Conservation (phyloP, 2,329 filamentous ascomycete species). For the Pseudocercospora vitis region DNA sequence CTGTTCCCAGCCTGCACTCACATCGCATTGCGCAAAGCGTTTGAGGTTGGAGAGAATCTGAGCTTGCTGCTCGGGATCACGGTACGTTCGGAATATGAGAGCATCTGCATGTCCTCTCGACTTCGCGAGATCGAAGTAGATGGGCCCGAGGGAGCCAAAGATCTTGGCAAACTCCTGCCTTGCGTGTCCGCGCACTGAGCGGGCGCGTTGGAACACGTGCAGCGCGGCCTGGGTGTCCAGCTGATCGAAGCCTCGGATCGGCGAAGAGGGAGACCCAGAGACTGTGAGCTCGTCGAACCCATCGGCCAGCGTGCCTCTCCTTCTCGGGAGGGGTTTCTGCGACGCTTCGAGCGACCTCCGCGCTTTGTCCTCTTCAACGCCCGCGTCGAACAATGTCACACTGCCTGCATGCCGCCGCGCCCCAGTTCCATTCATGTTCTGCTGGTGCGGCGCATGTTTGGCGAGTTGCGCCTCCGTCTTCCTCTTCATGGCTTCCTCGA, state of each 20-base stretch:
- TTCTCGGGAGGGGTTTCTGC: constrained; percentile 27
- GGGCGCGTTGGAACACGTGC: constrained; percentile 66
- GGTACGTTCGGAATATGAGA: constrained; percentile 80
- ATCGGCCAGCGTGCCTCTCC: constrained; percentile 52
- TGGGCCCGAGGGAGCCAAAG: constrained; percentile 82
- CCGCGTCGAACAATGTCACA: constrained; percentile 72
- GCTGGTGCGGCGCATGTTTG: constrained; percentile 39
- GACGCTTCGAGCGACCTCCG: constrained; percentile 42
- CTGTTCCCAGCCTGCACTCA: constrained; percentile 68
- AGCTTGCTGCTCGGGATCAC: constrained; percentile 86
- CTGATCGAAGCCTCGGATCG: constrained; percentile 5
- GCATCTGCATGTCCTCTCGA: constrained; percentile 75
- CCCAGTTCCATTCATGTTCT: constrained; percentile 41
- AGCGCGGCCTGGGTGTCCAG: constrained; percentile 64
- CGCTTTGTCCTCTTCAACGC: constrained; percentile 63
- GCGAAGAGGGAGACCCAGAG: constrained; percentile 31
- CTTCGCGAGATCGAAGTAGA: constrained; percentile 78
- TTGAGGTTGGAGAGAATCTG: constrained; percentile 81
- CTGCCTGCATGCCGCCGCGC: constrained; percentile 40
- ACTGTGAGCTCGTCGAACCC: constrained; percentile 79
- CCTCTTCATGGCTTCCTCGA: constrained; percentile 66
- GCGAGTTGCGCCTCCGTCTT: constrained; percentile 58
- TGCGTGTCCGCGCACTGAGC: constrained; percentile 79
- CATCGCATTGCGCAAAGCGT: constrained; percentile 78
- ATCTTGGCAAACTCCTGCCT: constrained; percentile 88